A percentile compares a stretch with the other conserved stretches of the same genome.
These are phyloP conservation scores for Hypoxylon lenormandii DNA, from an alignment of 495 filamentous ascomycete species.

Conservation along the genomic window DNA sequence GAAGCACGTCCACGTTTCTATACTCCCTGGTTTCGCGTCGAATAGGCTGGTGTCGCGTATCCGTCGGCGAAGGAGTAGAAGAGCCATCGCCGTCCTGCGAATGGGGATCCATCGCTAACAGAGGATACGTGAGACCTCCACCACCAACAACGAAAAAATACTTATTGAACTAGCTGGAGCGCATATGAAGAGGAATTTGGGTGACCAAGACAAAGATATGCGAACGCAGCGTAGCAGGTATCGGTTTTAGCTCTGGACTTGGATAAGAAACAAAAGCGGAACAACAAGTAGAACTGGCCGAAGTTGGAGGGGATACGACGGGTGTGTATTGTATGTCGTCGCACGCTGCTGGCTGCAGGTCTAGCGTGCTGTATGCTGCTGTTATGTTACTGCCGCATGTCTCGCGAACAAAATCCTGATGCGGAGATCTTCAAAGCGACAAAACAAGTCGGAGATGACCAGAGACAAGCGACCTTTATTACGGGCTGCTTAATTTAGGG, in stretches of 20 bases:
- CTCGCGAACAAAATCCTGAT: conserved; percentile 32
- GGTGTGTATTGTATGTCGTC: conserved; percentile 33
- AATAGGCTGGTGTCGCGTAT: conserved; percentile 54
- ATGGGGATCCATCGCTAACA: conserved; percentile 55
- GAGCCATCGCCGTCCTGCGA: conserved; percentile 49
- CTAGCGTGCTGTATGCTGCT: conserved; percentile 42
- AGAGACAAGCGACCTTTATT: conserved; percentile 15
- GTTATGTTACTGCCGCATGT: conserved; percentile 44
- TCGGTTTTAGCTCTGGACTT: conserved; percentile 20
- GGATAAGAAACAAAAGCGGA: conserved; percentile 14
- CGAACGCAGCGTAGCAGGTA: conserved; percentile 29
- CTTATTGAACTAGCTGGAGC: conserved; percentile 26
- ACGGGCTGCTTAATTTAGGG: conserved; percentile 4
- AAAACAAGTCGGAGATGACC: conserved; percentile 25
- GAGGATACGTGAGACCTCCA: conserved; percentile 25
- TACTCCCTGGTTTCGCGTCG: conserved; percentile 48
- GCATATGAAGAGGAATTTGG: conserved; percentile 37
- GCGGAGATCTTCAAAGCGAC: conserved; percentile 33
- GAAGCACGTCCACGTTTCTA: conserved; percentile 45
- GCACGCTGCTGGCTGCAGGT: conserved; percentile 30
- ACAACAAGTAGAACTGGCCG: conserved; percentile 12
- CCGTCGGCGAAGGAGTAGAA: conserved; percentile 56
- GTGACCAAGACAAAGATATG: conserved; percentile 46
- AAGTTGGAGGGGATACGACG: conserved; percentile 21
- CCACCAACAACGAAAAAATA: conserved; percentile 31